These are phyloP conservation scores for Nicotiana tomentosiformis DNA, from an alignment of 257 asterid genomes.

Conservation along the genomic window DNA sequence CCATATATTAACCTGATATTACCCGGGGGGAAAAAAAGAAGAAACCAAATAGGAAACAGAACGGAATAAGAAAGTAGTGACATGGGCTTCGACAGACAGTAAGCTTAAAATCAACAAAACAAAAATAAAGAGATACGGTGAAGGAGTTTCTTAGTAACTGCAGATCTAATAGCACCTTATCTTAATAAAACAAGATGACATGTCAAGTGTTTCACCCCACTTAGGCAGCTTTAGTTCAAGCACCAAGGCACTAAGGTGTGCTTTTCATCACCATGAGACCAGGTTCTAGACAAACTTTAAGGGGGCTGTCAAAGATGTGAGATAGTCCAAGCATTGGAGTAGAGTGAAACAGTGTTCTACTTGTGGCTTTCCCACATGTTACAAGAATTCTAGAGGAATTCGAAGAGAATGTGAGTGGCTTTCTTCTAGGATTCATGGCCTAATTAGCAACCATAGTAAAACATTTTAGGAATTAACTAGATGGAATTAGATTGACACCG, in stretches of 20 bases:
- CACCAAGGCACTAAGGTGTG: neutral
- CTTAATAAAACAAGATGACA: neutral
- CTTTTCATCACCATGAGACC: neutral
- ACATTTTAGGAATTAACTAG: neutral
- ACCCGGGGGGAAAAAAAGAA: neutral
- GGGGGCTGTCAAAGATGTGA: neutral
- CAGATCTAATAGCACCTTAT: neutral
- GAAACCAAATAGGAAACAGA: neutral
- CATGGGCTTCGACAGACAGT: neutral
- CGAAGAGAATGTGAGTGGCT: neutral
- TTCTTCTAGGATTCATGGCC: neutral
- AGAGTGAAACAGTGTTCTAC: neutral
- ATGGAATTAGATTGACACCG: neutral
- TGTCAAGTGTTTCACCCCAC: neutral
- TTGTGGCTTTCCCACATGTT: neutral
- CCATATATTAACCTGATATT: slow-evolving; percentile 79
- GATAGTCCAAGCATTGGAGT: neutral
- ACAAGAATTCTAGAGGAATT: neutral
- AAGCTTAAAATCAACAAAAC: neutral
- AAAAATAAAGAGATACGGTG: neutral
- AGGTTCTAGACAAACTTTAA: neutral
- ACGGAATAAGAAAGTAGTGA: neutral
- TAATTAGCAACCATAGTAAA: neutral
- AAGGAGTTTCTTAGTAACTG: neutral
- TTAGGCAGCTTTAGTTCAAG: neutral